Evolutionary conservation across 108 stramenopile genomes (phyloP), one percentile per base, ranked within the genome.

Genomic region (Fistulifera solaris): DNA sequence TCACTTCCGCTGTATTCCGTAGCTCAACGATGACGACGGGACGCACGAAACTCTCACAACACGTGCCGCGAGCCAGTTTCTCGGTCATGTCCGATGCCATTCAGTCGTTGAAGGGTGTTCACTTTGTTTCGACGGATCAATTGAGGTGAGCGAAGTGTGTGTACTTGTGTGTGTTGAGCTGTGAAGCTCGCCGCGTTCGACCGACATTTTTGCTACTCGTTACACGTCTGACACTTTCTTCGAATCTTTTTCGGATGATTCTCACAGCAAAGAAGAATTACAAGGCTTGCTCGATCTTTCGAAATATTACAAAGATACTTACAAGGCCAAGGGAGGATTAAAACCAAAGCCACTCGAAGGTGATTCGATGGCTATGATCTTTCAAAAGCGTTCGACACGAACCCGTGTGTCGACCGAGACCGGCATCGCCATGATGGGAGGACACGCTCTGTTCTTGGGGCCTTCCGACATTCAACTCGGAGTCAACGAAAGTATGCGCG

Each of bases 341-440:
- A 6, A 45, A 6, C 85, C 87, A 10, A 76, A 80, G 47, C 90
- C 93, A 16, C 83, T 95, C 62, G 62, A 63, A 2, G 94, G 95
- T 24, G 58, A 94, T 51, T 82, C 85, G 38, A 61, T 98, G 16
- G 68, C 81, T 28, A 96, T 95, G 92, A 95, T 98, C 54, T 98
- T 96, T 61, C 93, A 98, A 66, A 98, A 98, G 65, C 78, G 95
- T 39, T 89, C 87, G 12, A 96, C 95, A 7, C 85, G 97, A 50
- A 98, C 97, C 1, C 87, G 97, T 19, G 97, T 98, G 5, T 89
- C 87, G 39, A 94, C 93, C 8, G 97, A 98, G 73, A 96, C 97
- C 1, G 97, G 97, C 13, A 93, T 95, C 86, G 66, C 58, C 38
- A 52, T 92, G 52, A 70, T 98, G 50, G 97, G 97, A 38, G 97